Base-by-base conservation (phyloP, 2,329 filamentous ascomycete species). In the Fusarium bactridioides region DNA sequence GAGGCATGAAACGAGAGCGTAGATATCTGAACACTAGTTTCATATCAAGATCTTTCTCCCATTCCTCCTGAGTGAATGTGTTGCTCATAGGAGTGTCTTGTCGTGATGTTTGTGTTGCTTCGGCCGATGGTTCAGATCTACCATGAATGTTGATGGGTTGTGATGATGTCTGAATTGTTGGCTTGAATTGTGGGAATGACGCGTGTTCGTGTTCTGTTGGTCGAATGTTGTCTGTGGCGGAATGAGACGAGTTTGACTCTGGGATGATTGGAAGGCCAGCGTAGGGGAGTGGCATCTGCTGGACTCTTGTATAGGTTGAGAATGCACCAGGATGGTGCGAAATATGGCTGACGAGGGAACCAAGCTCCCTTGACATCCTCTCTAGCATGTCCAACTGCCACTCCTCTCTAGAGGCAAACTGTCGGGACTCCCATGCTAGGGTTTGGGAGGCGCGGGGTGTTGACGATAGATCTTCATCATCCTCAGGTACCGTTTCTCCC, bases 1-100 rank as follows among this genome's bases (percentile, higher is more conserved):
- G 83, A 21, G 88, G 84, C 64, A 89, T 86, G 80, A 97, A 95
- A 66, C 93, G 91, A 23, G 90, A 92, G 64, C 91, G 89, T 35
- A 97, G 87, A 79, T 96, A 98, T 54, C 91, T 90, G 84, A 98
- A 98, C 38, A 98, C 93, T 80, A 97, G 92, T 79, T 93, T 93
- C 73, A 98, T 89, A 78, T 98, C 95, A 10, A 98, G 87, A 60
- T 97, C 93, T 67, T 92, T 91, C 82, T 98, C 95, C 96, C 96
- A 99, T 78, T 97, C 96, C 40, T 96, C 93, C 76, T 93, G 86
- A 3, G 87, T 89, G 69, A 90, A 90, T 1, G 80, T 65, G 47
- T 78, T 78, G 50, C 73, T 69, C 73, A 78, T 75, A 9, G 69
- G 61, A 21, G 70, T 60, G 38, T 80, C 78, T 29, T 78, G 74